phyloP scores from a whole-genome alignment of 2,329 filamentous ascomycete species.

The Sclerotinia trifoliorum region DNA sequence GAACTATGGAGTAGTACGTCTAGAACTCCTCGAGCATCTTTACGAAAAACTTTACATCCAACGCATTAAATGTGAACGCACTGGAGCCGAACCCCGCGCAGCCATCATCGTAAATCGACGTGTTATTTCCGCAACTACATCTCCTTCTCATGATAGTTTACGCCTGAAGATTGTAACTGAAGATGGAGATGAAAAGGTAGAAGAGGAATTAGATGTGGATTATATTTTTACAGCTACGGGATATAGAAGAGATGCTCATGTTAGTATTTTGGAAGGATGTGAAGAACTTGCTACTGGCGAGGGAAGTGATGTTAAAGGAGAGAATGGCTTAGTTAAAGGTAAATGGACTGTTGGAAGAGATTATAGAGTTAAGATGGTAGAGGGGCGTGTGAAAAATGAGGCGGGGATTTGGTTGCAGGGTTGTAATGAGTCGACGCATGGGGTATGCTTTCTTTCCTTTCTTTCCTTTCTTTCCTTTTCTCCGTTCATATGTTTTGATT shows the following conservation, averaged over 20 bases:
- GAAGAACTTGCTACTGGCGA: conserved; percentile 58
- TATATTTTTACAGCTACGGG: conserved; percentile 86
- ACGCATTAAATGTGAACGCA: conserved; percentile 58
- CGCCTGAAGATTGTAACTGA: conserved; percentile 43
- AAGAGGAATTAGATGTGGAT: conserved; percentile 60
- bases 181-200: conserved; percentile 40
- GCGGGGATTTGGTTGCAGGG: conserved; percentile 91
- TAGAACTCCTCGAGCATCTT: conserved; percentile 85
- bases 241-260: conserved; percentile 75
- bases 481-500: neutral
- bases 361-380: conserved; percentile 72
- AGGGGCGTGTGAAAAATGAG: conserved; percentile 62
- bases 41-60: conserved; percentile 89
- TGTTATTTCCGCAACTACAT: conserved; percentile 44
- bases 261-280: conserved; percentile 69
- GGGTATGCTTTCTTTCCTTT: conserved; percentile 52
- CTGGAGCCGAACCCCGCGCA: conserved; percentile 76
- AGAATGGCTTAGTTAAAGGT: conserved; percentile 40
- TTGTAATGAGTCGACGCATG: conserved; percentile 89
- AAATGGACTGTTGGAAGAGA: conserved; percentile 71
- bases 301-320: conserved; percentile 25
- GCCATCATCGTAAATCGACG: conserved; percentile 70
- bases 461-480: no score
- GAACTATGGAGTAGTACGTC: conserved; percentile 91
- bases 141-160: conserved; percentile 27